Evolutionary conservation across 495 filamentous ascomycete genomes (phyloP), one percentile per base, ranked within the genome.

Genomic region (Aspergillus campestris): DNA sequence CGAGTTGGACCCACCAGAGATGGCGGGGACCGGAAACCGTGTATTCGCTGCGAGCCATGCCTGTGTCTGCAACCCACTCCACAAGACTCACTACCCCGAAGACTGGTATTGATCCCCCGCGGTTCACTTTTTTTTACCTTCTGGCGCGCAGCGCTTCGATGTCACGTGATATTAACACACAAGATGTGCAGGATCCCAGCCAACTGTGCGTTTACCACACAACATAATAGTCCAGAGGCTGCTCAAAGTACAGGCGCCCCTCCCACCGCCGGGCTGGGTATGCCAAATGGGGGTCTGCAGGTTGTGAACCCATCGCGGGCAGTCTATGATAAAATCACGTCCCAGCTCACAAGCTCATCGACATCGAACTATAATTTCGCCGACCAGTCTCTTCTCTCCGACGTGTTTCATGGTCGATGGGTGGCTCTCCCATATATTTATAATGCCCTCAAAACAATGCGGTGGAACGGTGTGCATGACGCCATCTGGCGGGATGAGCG

Each of bases 371-470:
- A 87, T 53, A 79, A 83, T 33, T 91, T 94, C 49, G 73, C 86
- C 1, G 87, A 94, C 48, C 87, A 94, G 62, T 75, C 70, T 3
- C 67, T 94, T 7, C 72, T 94, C 7, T 71, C 73, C 1, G 81
- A 85, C 50, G 48, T 82, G 0, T 91, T 86, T 61, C 40, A 50
- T 1, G 79, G 75, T 3, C 70, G 80, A 8, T 94, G 87, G 87
- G 79, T 84, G 6, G 61, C 80, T 7, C 60, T 94, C 37, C 82
- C 84, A 24, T 92, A 89, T 46, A 69, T 79, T 18, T 92, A 91
- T 62, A 94, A 94, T 62, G 87, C 84, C 36, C 65, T 92, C 35
- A 90, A 89, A 69, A 87, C 87, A 12, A 50, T 89, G 59, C 72
- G 86, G 32, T 76, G 76, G 77, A 56, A 72, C 33, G 75, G 72